Evolutionary conservation across 2,329 filamentous ascomycete genomes (phyloP).

Genomic region (Aspergillus thermomutatus): DNA sequence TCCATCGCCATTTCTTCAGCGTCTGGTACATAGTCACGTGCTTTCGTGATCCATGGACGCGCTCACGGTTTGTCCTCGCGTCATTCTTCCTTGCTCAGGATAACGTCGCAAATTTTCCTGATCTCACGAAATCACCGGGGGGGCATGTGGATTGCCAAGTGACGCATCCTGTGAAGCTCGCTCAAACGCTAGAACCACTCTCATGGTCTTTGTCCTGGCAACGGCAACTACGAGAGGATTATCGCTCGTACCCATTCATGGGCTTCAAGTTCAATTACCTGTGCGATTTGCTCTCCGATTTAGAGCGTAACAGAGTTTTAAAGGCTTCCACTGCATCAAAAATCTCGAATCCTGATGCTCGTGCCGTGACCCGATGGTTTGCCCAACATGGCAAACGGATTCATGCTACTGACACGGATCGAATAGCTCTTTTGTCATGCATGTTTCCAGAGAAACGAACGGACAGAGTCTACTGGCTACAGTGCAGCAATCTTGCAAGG

Average conservation of each 20-base stretch:
- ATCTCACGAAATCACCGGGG: background rate
- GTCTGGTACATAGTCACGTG: slow-evolving; percentile 25
- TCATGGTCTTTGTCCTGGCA: background rate
- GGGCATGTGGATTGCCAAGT: background rate
- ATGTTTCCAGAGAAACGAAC: slow-evolving; percentile 72
- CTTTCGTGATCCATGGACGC: slow-evolving; percentile 31
- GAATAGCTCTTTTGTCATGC: slow-evolving; percentile 67
- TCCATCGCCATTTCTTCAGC: too few species aligned
- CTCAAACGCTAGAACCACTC: background rate
- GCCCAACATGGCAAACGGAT: slow-evolving; percentile 57
- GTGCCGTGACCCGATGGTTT: slow-evolving; percentile 67
- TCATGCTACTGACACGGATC: slow-evolving; percentile 54
- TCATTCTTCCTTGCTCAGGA: background rate
- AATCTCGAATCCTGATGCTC: slow-evolving; percentile 35
- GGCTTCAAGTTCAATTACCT: slow-evolving; percentile 61
- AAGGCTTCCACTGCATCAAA: slow-evolving; percentile 31
- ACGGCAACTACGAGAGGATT: background rate
- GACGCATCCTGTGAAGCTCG: background rate
- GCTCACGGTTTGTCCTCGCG: slow-evolving; percentile 9
- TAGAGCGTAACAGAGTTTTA: slow-evolving; percentile 51
- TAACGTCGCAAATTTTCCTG: background rate
- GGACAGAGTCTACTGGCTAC: slow-evolving; percentile 73
- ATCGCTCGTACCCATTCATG: slow-evolving; percentile 24
- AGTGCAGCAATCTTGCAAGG: slow-evolving; percentile 58
- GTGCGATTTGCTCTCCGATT: slow-evolving; percentile 68